Conservation (phyloP, 352 stramenopile species). For the Phytophthora pinifolia region DNA sequence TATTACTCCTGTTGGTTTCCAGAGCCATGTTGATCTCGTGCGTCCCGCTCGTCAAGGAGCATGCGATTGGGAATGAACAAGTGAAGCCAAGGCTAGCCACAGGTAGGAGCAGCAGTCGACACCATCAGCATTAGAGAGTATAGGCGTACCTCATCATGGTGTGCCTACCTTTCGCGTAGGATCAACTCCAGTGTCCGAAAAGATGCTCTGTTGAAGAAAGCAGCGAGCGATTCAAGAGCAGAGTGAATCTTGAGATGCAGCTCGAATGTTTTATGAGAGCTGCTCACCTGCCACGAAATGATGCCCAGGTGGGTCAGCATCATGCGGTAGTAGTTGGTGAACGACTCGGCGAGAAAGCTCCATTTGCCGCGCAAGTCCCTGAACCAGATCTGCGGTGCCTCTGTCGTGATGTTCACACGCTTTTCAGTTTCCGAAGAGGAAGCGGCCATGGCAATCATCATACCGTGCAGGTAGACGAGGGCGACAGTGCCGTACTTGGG, state of each 20-base stretch:
- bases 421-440: too few relatives aligned
- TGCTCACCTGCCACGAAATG: constrained; percentile 68
- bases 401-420: constrained; percentile 19
- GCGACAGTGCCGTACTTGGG: constrained; percentile 55
- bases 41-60: constrained; percentile 41
- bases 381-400: constrained; percentile 65
- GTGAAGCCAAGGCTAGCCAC: constrained; percentile 73
- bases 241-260: neutral
- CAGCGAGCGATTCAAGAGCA: too few relatives aligned
- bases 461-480: constrained; percentile 47
- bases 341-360: constrained; percentile 71
- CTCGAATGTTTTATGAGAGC: neutral
- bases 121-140: too few relatives aligned
- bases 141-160: neutral
- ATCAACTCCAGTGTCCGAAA: constrained; percentile 61
- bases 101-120: too few relatives aligned
- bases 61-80: constrained; percentile 76
- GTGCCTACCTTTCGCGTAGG: constrained; percentile 50
- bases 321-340: constrained; percentile 82
- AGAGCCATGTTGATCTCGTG: constrained; percentile 15
- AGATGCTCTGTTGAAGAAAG: constrained; percentile 49
- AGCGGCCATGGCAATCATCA: too few relatives aligned
- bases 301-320: constrained; percentile 78
- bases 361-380: constrained; percentile 52
- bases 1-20: constrained; percentile 5